Evolutionary conservation across 306 rosid species (phyloP).

Genomic region (Medicago ruthenica): DNA sequence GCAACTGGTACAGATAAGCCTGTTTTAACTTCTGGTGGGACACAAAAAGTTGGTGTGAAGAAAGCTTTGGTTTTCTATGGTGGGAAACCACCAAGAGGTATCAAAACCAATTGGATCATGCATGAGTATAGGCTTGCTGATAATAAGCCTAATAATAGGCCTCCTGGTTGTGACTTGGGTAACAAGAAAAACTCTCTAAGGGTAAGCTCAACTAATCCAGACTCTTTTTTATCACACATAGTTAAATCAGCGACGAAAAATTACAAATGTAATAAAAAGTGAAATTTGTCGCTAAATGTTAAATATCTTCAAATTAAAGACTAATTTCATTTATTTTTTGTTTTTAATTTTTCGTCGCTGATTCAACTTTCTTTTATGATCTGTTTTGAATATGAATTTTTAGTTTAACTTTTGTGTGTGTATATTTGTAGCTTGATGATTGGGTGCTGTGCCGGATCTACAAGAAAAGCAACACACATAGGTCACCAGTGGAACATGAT

Average conservation of each 20-base stretch:
- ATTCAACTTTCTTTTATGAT: background rate
- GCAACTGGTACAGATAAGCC: constrained; percentile 98
- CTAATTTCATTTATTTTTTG: too few relatives aligned
- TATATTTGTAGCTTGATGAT: constrained; percentile 71
- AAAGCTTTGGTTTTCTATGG: constrained; percentile 94
- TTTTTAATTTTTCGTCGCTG: background rate
- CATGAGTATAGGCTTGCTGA: constrained; percentile 87
- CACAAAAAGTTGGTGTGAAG: constrained; percentile 86
- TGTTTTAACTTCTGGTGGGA: constrained; percentile 62
- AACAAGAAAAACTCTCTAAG: constrained; percentile 92
- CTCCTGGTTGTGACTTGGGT: constrained; percentile 74
- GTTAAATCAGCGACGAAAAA: background rate
- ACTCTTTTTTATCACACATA: background rate
- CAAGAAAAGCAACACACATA: constrained; percentile 77
- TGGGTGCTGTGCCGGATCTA: constrained; percentile 97
- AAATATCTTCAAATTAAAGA: too few relatives aligned
- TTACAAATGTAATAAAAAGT: background rate
- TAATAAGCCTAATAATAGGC: constrained; percentile 67
- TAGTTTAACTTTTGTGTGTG: background rate
- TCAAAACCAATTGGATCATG: constrained; percentile 98
- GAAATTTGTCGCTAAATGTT: too few relatives aligned
- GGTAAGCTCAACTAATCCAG: constrained; percentile 46
- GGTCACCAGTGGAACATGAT: constrained; percentile 60
- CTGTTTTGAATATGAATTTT: background rate
- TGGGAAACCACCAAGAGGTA: constrained; percentile 91